Base-by-base conservation (phyloP, 345 rosid genomes). In the Citrus trifoliata region DNA sequence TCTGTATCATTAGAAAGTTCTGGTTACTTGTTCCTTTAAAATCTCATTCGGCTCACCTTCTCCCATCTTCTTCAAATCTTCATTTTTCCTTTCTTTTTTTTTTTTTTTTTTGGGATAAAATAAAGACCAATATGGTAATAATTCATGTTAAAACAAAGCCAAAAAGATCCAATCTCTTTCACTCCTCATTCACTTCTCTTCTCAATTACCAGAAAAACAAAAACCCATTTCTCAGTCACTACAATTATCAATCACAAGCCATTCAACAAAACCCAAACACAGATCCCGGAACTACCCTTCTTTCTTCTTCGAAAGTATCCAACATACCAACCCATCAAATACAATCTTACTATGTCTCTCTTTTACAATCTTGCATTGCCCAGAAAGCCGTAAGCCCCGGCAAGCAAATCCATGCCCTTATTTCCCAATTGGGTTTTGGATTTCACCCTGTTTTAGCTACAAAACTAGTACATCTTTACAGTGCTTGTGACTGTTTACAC, bases 341-440 rank as follows among this genome's bases (percentile, higher is more conserved):
- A 28, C 60, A 60, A 32, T 67, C 76, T 6, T 63, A 28, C 55
- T 82, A 75, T 53, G 80, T 28, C 10, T 30, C 60, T 56, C 58
- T 70, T 24, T 58, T 85, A 6, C 80, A 75, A 46, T 67, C 78
- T 78, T 82, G 84, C 80, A 46, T 82, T 25, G 71, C 82, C 70
- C 59, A 64, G 5, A 85, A 82, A 75, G 70, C 80, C 24, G 24
- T 85, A 10, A n/a, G 30, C 30, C 82, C 80, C 2, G 88, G 77
- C 24, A 76, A 77, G 40, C 88, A 85, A 71, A 76, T 85, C 42
- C 85, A 82, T 71, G 85, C 85, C 73, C 83, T 12, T 55, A 25
- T 83, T 40, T 64, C 48, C 73, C 67, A 79, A 28, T n/a, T 79
- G 65, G 86, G 88, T 10, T 18, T 64, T 38, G 81, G 78, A 7